Percentiles rank a stretch among this genome's conserved stretches.
Evolutionary conservation across 2,329 filamentous ascomycete species (phyloP).

Genomic region (Penicillium hordei): DNA sequence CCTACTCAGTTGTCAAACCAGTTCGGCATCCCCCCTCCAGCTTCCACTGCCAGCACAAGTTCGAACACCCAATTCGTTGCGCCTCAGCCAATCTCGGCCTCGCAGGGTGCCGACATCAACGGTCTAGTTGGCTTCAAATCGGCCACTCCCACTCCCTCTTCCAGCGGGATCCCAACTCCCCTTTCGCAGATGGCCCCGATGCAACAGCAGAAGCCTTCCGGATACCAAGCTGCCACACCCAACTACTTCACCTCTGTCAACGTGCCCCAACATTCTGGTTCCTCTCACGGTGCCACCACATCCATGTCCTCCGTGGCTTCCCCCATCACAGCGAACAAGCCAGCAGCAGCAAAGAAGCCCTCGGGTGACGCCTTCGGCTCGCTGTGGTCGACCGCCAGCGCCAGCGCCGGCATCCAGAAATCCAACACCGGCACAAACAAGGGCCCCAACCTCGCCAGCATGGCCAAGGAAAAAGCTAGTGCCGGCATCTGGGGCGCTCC

Average conservation of each 20-base stretch:
- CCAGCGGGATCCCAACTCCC: conserved; percentile 55
- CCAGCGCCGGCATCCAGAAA: conserved; percentile 75
- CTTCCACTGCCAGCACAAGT: conserved; percentile 50
- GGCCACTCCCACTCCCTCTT: conserved; percentile 68
- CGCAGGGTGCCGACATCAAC: conserved; percentile 75
- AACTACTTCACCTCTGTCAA: conserved; percentile 92
- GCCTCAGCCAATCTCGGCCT: conserved; percentile 80
- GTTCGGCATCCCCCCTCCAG: conserved; percentile 45
- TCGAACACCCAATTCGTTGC: conserved; percentile 70
- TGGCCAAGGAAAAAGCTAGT: conserved; percentile 97
- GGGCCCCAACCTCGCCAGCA: conserved; percentile 81
- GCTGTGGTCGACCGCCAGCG: conserved; percentile 70
- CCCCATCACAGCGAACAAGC: conserved; percentile 49
- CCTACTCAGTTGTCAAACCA: conserved; percentile 36
- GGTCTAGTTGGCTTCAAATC: conserved; percentile 79
- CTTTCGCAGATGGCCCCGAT: conserved; percentile 43
- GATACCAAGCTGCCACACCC: conserved; percentile 75
- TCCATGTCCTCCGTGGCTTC: conserved; percentile 41
- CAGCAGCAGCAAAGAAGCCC: conserved; percentile 45
- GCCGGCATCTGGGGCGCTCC: conserved; percentile 90
- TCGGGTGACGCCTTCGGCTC: conserved; percentile 84
- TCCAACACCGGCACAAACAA: conserved; percentile 58
- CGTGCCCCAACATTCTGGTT: conserved; percentile 30
- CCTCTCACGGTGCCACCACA: conserved; percentile 38
- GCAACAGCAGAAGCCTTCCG: conserved; percentile 55